A percentile compares a stretch with the other conserved stretches of the same genome.
Conservation (phyloP, 257 asterid genomes). For the Lavandula angustifolia region DNA sequence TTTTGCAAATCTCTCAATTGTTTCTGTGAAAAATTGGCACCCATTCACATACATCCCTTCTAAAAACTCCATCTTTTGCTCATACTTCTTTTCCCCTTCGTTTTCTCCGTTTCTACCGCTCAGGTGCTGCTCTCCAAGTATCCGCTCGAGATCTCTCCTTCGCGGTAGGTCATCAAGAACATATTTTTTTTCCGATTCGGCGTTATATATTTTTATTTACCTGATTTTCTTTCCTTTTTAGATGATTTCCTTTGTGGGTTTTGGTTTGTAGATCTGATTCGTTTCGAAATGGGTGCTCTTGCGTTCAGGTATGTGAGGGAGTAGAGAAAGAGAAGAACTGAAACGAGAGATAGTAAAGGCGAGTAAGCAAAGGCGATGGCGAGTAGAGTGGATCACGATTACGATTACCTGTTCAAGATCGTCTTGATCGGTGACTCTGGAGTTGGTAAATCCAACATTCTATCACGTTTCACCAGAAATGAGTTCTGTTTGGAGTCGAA, state of each 20-base stretch:
- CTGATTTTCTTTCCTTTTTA: not conserved
- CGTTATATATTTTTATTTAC: not conserved
- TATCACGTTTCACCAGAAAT: conserved; percentile 89
- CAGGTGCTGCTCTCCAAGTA: too few relatives aligned
- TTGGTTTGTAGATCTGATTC: conserved; percentile 37
- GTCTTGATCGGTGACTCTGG: conserved; percentile 89
- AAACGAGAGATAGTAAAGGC: too few relatives aligned
- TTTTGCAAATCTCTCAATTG: too few relatives aligned
- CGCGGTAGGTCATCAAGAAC: conserved; percentile 23
- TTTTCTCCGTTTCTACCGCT: too few relatives aligned
- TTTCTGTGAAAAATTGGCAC: too few relatives aligned
- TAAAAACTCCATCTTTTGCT: too few relatives aligned
- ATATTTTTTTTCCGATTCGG: conserved; percentile 4
- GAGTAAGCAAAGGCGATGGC: conserved; percentile 36
- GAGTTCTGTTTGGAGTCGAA: conserved; percentile 89
- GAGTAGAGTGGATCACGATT: conserved; percentile 45
- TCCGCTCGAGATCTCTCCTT: conserved; percentile 34
- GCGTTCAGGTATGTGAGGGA: conserved; percentile 39
- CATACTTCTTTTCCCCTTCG: too few relatives aligned
- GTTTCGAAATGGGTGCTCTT: not conserved
- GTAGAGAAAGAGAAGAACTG: conserved; percentile 21
- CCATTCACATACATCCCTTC: too few relatives aligned
- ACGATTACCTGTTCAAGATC: conserved; percentile 85
- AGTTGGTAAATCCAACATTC: conserved; percentile 94
- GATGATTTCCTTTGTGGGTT: conserved; percentile 13